Evolutionary conservation across 805 yeast genomes (phyloP).

Genomic region (Pichia eremophila): DNA sequence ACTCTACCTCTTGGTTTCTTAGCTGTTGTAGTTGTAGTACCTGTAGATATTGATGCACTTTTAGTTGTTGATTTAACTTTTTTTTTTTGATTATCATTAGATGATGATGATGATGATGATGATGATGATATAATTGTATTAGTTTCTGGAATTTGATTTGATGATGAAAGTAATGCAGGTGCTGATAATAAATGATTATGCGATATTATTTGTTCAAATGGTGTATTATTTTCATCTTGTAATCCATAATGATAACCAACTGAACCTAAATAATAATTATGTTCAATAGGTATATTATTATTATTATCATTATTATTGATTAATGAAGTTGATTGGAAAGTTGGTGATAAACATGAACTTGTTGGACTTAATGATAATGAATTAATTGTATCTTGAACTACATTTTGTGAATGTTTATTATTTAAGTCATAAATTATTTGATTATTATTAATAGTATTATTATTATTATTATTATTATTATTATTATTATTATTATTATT

Average conservation of each 20-base stretch:
- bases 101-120: no score
- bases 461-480: no score
- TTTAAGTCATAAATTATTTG: not conserved
- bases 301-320: not conserved
- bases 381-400: not conserved
- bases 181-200: not conserved
- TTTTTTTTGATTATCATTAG: not conserved
- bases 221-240: not conserved
- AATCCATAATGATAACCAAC: no score
- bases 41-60: no score
- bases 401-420: not conserved
- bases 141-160: not conserved
- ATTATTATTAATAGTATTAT: not conserved
- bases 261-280: not conserved
- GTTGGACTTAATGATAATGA: not conserved
- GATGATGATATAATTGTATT: no score
- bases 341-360: conserved; percentile 7
- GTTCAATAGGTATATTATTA: not conserved
- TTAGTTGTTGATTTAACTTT: not conserved
- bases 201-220: not conserved
- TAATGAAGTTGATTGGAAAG: not conserved
- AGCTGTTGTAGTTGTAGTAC: not conserved
- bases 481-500: no score
- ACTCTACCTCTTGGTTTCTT: conserved; percentile 8
- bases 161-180: not conserved